Base-by-base conservation (phyloP, 768 basidiomycete species). In the Suillus subalutaceus region DNA sequence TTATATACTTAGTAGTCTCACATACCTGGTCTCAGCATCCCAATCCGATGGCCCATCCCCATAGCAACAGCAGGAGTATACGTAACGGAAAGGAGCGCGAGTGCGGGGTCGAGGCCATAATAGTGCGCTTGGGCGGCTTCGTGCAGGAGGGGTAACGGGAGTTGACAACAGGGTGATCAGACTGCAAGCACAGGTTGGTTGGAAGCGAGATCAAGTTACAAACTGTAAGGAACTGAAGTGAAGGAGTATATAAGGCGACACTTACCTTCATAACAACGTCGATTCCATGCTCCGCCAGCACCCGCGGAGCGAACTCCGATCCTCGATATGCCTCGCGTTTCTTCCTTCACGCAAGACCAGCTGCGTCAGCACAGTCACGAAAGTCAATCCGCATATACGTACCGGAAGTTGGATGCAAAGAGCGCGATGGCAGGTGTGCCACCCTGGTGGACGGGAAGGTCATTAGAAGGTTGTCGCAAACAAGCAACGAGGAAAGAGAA, bases 271-370 rank as follows among this genome's bases (percentile, higher is more conserved):
- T 88, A 12, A 89, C 79, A 5, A 94, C 89, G 0, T 82, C 82
- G 57, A 95, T 73, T 3, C 88, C 90, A 53, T 88, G 79, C 57
- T 90, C 85, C 3, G 88, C 84, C 7, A 96, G 80, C 59, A 96
- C 83, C 41, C 88, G 87, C 6, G 92, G 86, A 0, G 94, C 92
- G 70, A 91, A 96, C 70, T 92, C 91, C 1, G 91, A 90, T 1
- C 87, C 86, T 56, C 92, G 82, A 74, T 91, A 96, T 0, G 92
- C 86, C 76, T 97, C 95, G 10, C 90, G 86, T 77, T 94, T 96
- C 70, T 88, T 86, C 44, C 92, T 86, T 46, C 68, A 44, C 41
- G 46, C 38, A 32, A 32, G 37, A 7, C 64, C 16, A 30, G 55
- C 40, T 62, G 10, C 18, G 58, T 58, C 66, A 37, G 67, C 56